A percentile compares a stretch with the other conserved stretches of the same genome.
These are phyloP conservation scores for Penicillium sp. DNA, from an alignment of 2,329 filamentous ascomycete species.

Conservation along the genomic window DNA sequence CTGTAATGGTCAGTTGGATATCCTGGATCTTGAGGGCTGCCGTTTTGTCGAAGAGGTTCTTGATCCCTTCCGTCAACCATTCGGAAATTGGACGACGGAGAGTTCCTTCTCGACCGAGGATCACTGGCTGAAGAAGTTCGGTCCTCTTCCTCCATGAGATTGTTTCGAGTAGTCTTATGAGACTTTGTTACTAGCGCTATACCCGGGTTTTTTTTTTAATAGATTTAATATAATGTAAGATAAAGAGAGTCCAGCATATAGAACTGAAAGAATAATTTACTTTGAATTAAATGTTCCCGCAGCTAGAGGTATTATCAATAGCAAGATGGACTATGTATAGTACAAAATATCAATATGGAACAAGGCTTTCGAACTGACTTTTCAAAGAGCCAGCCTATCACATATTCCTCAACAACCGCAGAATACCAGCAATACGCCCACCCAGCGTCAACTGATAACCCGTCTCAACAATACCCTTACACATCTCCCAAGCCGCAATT, in stretches of 20 bases:
- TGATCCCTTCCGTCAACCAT: constrained; percentile 11
- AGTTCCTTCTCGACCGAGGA: constrained; percentile 11
- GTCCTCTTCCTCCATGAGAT: neutral
- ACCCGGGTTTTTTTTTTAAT: constrained; percentile 3
- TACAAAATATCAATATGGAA: constrained; percentile 1
- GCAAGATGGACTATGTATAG: neutral
- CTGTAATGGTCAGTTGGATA: constrained; percentile 23
- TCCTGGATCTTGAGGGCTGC: constrained; percentile 15
- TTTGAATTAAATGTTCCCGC: neutral
- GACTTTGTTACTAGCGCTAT: constrained; percentile 2
- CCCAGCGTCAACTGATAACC: constrained; percentile 46
- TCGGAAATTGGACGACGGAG: constrained; percentile 28
- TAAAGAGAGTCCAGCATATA: neutral
- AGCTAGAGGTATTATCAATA: neutral
- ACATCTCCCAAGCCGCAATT: constrained; percentile 58
- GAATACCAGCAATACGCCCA: constrained; percentile 39
- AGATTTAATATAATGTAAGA: neutral
- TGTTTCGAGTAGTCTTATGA: neutral
- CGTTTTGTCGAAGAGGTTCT: constrained; percentile 29
- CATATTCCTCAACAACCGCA: constrained; percentile 39
- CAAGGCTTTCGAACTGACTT: neutral
- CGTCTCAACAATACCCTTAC: constrained; percentile 46
- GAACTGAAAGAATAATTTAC: neutral
- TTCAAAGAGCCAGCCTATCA: constrained; percentile 14
- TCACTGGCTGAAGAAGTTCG: constrained; percentile 13